phyloP scores from a whole-genome alignment of 2,329 filamentous ascomycete species.

The Cercospora sp. region DNA sequence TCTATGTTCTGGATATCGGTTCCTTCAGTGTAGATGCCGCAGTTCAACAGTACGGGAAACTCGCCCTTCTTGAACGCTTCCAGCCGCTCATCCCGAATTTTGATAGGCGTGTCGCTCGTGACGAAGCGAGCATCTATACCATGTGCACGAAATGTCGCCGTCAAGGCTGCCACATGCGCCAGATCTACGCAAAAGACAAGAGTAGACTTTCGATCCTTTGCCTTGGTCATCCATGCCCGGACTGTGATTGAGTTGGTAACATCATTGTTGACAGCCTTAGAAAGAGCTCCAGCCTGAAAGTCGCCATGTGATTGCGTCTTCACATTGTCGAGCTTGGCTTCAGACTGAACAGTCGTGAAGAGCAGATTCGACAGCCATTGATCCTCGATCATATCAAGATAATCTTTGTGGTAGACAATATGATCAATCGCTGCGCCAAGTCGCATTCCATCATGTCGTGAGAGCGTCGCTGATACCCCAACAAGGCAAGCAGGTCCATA shows the following conservation, averaged over 20 bases:
- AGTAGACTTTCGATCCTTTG: slow-evolving; percentile 70
- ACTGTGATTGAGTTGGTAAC: slow-evolving; percentile 81
- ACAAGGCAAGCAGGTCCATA: slow-evolving; percentile 61
- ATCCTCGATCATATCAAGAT: slow-evolving; percentile 78
- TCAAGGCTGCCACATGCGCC: slow-evolving; percentile 73
- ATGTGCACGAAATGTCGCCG: slow-evolving; percentile 70
- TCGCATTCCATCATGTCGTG: slow-evolving; percentile 78
- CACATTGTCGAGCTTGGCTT: slow-evolving; percentile 68
- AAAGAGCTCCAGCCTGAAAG: slow-evolving; percentile 76
- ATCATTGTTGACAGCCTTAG: slow-evolving; percentile 76
- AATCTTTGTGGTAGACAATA: slow-evolving; percentile 92
- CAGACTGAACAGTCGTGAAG: slow-evolving; percentile 87
- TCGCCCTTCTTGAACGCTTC: slow-evolving; percentile 73
- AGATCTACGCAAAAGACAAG: slow-evolving; percentile 94
- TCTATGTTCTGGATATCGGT: slow-evolving; percentile 98
- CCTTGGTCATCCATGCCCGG: slow-evolving; percentile 80
- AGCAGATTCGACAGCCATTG: slow-evolving; percentile 91
- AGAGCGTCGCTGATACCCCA: slow-evolving; percentile 81
- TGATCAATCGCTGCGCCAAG: slow-evolving; percentile 86
- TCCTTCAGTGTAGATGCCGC: slow-evolving; percentile 93
- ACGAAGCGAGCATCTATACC: slow-evolving; percentile 83
- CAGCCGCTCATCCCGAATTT: slow-evolving; percentile 68
- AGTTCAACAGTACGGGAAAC: slow-evolving; percentile 89
- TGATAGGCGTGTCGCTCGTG: slow-evolving; percentile 74
- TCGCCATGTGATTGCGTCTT: slow-evolving; percentile 70